A percentile compares a stretch with the other conserved stretches of the same genome.
phyloP scores from a whole-genome alignment of 169 alveolate genomes.

The Toxoplasma gondii region DNA sequence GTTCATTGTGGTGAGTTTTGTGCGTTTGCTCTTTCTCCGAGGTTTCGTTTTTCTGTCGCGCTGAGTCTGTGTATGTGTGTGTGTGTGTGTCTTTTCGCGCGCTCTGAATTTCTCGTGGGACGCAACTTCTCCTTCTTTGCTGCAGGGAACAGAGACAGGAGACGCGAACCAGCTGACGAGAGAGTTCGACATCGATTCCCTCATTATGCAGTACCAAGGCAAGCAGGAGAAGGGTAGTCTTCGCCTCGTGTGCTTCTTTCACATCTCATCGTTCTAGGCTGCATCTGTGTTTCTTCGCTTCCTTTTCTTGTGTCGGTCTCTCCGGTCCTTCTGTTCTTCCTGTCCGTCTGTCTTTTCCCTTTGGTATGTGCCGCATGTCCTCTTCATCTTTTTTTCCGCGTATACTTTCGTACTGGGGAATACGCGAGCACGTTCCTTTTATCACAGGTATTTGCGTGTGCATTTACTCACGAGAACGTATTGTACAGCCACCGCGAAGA shows the following conservation, averaged over 20 bases:
- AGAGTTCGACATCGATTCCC: constrained; percentile 41
- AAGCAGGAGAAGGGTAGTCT: not conserved
- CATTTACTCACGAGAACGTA: no score
- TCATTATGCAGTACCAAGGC: constrained; percentile 38
- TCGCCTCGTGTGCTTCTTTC: no score
- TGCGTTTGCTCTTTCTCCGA: no score
- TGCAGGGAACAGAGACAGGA: not conserved
- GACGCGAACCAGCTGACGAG: not conserved
- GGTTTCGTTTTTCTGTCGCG: no score
- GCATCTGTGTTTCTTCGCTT: not conserved
- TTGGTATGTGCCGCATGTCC: not conserved
- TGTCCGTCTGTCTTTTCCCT: not conserved
- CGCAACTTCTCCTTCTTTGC: not conserved
- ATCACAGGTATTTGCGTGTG: no score
- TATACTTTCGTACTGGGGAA: not conserved
- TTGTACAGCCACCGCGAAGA: no score
- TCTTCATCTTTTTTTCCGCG: not conserved
- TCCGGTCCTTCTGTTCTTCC: not conserved
- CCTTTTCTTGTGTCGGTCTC: not conserved
- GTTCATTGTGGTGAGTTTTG: no score
- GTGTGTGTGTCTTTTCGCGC: not conserved
- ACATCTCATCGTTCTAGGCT: not conserved
- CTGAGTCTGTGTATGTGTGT: not conserved
- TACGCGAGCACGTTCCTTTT: no score
- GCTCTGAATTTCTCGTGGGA: no score